A percentile compares a stretch with the other conserved stretches of the same genome.
Evolutionary conservation across 495 filamentous ascomycete species (phyloP).

Genomic region (Penicillium pulvis): DNA sequence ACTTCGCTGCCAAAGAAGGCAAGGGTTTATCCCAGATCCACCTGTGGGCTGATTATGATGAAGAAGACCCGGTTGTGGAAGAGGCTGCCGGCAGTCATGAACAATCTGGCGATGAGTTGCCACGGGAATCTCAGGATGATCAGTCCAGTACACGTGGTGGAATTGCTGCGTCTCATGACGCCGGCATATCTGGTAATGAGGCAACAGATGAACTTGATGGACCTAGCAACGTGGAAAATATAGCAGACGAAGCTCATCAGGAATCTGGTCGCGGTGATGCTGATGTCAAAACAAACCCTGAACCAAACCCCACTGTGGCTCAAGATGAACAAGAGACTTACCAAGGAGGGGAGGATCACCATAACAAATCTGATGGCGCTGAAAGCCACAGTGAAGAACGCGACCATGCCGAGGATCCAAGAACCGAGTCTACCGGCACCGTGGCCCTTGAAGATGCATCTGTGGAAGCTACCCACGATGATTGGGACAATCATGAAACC

Average conservation of each 20-base stretch:
- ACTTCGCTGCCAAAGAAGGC: conserved; percentile 56
- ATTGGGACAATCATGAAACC: neutral
- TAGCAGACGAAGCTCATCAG: neutral
- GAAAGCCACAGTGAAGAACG: conserved; percentile 19
- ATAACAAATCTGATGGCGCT: neutral
- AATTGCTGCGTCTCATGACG: neutral
- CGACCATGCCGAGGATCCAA: conserved; percentile 33
- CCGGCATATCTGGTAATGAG: conserved; percentile 5
- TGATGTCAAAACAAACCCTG: neutral
- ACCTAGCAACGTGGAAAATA: too few relatives aligned
- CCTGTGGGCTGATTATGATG: conserved; percentile 40
- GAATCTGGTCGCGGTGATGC: neutral
- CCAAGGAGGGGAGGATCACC: neutral
- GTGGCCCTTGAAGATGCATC: conserved; percentile 24
- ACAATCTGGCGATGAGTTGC: conserved; percentile 1
- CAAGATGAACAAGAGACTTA: neutral
- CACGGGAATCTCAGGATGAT: neutral
- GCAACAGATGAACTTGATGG: neutral
- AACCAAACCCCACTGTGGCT: neutral
- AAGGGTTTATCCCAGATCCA: conserved; percentile 59
- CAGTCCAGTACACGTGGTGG: neutral
- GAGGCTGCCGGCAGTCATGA: conserved; percentile 10
- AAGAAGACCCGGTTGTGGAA: conserved; percentile 21
- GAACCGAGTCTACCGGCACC: conserved; percentile 37
- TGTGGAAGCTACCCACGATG: conserved; percentile 7